Conservation (phyloP, 192 early-diverging fungal species). For the Coemansia sp. region DNA sequence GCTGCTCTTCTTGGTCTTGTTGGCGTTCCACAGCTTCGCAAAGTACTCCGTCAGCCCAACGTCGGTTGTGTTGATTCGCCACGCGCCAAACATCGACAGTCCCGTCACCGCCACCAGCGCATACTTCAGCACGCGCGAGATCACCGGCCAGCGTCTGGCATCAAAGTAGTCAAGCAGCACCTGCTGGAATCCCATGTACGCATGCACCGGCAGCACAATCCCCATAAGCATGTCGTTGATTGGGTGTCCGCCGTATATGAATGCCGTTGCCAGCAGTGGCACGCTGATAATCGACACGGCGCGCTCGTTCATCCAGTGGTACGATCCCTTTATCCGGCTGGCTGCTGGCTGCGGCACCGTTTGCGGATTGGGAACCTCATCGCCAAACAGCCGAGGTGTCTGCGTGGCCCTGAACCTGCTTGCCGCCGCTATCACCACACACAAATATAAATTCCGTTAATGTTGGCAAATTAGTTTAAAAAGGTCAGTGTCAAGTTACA, state of each 20-base stretch:
- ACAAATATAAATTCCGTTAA: no score
- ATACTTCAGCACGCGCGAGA: conserved; percentile 67
- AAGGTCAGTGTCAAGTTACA: no score
- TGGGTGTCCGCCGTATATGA: conserved; percentile 79
- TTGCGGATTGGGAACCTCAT: conserved; percentile 50
- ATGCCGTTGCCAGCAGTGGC: conserved; percentile 76
- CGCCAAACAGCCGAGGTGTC: conserved; percentile 37
- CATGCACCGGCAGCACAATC: conserved; percentile 88
- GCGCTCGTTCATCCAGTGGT: conserved; percentile 97
- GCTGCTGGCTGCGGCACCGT: conserved; percentile 52
- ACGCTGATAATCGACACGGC: conserved; percentile 72
- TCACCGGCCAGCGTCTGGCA: conserved; percentile 58
- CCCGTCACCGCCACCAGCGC: conserved; percentile 71
- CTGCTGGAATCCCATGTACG: conserved; percentile 81
- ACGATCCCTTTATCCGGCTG: conserved; percentile 80
- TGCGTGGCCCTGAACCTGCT: conserved; percentile 32
- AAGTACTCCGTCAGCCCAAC: conserved; percentile 91
- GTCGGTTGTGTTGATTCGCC: conserved; percentile 95
- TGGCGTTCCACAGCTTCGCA: conserved; percentile 80
- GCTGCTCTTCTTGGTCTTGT: conserved; percentile 25
- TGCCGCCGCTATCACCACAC: conserved; percentile 11
- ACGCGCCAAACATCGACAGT: conserved; percentile 79
- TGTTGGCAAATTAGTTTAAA: no score
- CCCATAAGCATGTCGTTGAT: conserved; percentile 89
- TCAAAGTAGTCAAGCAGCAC: conserved; percentile 85